A percentile compares a stretch with the other conserved stretches of the same genome.
Conservation (phyloP, 139 green algal genomes). For the Tetradesmus obliquus region DNA sequence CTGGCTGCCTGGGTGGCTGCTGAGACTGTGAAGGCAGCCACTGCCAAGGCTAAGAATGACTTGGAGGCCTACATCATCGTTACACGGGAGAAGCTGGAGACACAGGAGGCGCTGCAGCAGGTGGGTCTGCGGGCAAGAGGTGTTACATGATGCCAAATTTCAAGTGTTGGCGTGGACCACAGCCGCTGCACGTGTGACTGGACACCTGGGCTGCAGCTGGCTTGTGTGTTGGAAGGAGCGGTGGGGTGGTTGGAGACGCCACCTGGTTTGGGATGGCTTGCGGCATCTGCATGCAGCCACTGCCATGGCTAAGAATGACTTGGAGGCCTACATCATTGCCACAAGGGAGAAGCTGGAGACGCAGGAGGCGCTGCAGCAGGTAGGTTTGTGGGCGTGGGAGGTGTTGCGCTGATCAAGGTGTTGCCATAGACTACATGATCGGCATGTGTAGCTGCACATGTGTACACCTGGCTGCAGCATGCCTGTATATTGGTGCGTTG, state of each 20-base stretch:
- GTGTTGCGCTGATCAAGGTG: too few relatives aligned
- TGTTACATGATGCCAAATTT: not conserved
- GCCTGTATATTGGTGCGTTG: not conserved
- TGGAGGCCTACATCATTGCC: slow-evolving; percentile 94
- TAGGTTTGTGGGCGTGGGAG: slow-evolving; percentile 11
- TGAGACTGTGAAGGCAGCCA: slow-evolving; percentile 74
- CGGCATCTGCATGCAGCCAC: slow-evolving; percentile 57
- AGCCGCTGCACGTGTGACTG: not conserved
- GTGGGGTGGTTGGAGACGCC: too few relatives aligned
- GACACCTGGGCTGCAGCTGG: not conserved
- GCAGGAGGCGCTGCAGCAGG: slow-evolving; percentile 65
- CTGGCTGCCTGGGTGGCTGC: slow-evolving; percentile 34
- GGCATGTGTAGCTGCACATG: not conserved
- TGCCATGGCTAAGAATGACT: slow-evolving; percentile 84
- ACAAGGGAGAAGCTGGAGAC: slow-evolving; percentile 70
- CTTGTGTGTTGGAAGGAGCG: not conserved
- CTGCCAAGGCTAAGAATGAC: slow-evolving; percentile 85
- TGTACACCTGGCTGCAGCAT: not conserved
- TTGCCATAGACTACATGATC: too few relatives aligned
- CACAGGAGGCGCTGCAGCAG: slow-evolving; percentile 63
- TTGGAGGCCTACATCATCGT: slow-evolving; percentile 94
- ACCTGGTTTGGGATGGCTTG: too few relatives aligned
- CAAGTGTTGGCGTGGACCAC: not conserved
- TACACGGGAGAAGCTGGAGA: slow-evolving; percentile 70
- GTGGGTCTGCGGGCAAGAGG: slow-evolving; percentile 42